A percentile compares a stretch with the other conserved stretches of the same genome.
Conservation (phyloP, 352 stramenopile species). For the Phytophthora kernoviae region DNA sequence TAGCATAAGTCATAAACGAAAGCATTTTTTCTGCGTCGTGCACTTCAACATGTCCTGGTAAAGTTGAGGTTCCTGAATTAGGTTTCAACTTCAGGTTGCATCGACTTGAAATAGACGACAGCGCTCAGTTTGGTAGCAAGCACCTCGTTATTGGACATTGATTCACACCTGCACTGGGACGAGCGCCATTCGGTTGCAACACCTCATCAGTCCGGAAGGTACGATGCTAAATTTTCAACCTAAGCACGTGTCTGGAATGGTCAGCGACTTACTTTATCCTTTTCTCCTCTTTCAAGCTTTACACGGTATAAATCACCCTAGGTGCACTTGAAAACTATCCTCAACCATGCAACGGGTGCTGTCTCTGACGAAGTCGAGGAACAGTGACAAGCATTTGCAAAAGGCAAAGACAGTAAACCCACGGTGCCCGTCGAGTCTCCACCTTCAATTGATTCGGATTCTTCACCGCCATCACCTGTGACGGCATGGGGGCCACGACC, state of each 20-base stretch:
- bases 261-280: slow-evolving; percentile 7
- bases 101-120: slow-evolving; percentile 25
- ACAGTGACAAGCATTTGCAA: slow-evolving; percentile 16
- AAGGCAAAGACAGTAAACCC: slow-evolving; percentile 22
- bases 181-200: not conserved
- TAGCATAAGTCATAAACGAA: no score
- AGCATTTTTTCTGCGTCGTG: not conserved
- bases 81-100: slow-evolving; percentile 12
- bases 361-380: slow-evolving; percentile 21
- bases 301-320: slow-evolving; percentile 1
- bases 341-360: slow-evolving; percentile 34
- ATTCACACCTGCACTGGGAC: not conserved
- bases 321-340: not conserved
- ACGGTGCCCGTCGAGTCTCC: slow-evolving; percentile 5
- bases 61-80: slow-evolving; percentile 3
- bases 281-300: not conserved
- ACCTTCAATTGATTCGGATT: slow-evolving; percentile 9
- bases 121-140: not conserved
- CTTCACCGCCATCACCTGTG: slow-evolving; percentile 17
- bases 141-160: not conserved
- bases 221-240: not conserved
- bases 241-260: slow-evolving; percentile 3
- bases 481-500: slow-evolving; percentile 16
- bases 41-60: not conserved
- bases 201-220: slow-evolving; percentile 1